These are phyloP conservation scores for Aspergillus glaucus DNA, from an alignment of 2,329 filamentous ascomycete species.

Conservation along the genomic window DNA sequence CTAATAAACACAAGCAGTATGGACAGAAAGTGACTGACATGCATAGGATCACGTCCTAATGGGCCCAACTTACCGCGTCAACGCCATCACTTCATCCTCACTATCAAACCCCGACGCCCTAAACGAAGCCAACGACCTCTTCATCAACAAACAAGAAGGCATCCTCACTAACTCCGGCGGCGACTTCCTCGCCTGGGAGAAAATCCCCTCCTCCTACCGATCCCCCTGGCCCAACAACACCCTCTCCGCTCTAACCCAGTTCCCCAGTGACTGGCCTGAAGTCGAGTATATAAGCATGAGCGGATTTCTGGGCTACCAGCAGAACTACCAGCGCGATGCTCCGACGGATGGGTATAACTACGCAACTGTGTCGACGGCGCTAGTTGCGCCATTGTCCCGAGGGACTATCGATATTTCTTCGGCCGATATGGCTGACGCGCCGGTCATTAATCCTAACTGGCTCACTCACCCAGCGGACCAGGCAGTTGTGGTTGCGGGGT, in stretches of 20 bases:
- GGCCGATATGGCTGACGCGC: constrained; percentile 25
- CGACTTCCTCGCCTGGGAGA: constrained; percentile 18
- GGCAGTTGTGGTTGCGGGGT: constrained; percentile 37
- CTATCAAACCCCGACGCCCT: not conserved
- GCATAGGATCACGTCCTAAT: constrained; percentile 34
- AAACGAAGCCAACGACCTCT: constrained; percentile 12
- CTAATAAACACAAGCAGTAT: no score
- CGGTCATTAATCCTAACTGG: constrained; percentile 43
- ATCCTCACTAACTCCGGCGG: constrained; percentile 4
- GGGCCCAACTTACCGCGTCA: constrained; percentile 27
- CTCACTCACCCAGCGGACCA: constrained; percentile 36
- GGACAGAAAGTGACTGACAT: no score
- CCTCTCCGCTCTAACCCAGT: constrained; percentile 8
- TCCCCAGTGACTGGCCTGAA: constrained; percentile 25
- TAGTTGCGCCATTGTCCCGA: constrained; percentile 39
- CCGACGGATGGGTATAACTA: constrained; percentile 30
- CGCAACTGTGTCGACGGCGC: constrained; percentile 22
- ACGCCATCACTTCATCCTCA: constrained; percentile 18
- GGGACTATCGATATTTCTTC: constrained; percentile 42
- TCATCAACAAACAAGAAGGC: constrained; percentile 10
- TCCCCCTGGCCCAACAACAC: constrained; percentile 8
- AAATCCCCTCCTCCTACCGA: constrained; percentile 10
- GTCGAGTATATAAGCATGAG: constrained; percentile 21
- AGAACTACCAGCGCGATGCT: constrained; percentile 10
- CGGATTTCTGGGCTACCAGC: constrained; percentile 12